Conservation (phyloP, 2,329 filamentous ascomycete species). For the Claviceps maximensis region DNA sequence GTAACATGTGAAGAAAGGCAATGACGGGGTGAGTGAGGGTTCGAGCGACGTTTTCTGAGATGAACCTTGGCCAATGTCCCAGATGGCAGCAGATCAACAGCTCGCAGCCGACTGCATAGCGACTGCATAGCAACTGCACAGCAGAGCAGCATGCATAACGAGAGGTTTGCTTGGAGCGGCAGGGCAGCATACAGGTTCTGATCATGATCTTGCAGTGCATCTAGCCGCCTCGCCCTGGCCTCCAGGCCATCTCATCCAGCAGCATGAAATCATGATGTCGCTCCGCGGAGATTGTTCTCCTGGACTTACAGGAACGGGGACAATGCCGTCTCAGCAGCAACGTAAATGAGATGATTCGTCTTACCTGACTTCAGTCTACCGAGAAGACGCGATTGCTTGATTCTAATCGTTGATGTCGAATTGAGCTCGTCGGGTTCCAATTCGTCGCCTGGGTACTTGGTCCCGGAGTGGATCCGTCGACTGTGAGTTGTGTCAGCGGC, state of each 20-base stretch:
- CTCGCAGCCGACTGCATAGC: neutral
- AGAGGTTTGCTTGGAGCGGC: neutral
- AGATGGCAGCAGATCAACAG: neutral
- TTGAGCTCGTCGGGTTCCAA: constrained; percentile 3
- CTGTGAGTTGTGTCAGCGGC: constrained; percentile 5
- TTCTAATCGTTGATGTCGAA: neutral
- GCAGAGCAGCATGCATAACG: constrained; percentile 3
- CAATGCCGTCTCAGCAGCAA: neutral
- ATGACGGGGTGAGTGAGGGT: neutral
- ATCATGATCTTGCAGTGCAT: neutral
- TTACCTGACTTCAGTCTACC: neutral
- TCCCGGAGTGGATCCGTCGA: constrained; percentile 1
- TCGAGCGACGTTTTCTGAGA: neutral
- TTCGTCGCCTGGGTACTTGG: neutral
- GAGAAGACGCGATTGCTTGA: neutral
- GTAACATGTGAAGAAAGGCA: neutral
- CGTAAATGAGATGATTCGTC: neutral
- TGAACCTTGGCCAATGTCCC: constrained; percentile 1
- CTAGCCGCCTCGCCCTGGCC: neutral
- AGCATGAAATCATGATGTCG: too few species aligned
- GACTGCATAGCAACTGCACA: neutral
- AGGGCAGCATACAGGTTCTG: neutral
- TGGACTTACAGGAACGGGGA: too few species aligned
- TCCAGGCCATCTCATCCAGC: neutral
- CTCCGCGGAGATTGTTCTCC: too few species aligned